phyloP scores from a whole-genome alignment of 2,329 filamentous ascomycete species.

The Grosmannia clavigera region DNA sequence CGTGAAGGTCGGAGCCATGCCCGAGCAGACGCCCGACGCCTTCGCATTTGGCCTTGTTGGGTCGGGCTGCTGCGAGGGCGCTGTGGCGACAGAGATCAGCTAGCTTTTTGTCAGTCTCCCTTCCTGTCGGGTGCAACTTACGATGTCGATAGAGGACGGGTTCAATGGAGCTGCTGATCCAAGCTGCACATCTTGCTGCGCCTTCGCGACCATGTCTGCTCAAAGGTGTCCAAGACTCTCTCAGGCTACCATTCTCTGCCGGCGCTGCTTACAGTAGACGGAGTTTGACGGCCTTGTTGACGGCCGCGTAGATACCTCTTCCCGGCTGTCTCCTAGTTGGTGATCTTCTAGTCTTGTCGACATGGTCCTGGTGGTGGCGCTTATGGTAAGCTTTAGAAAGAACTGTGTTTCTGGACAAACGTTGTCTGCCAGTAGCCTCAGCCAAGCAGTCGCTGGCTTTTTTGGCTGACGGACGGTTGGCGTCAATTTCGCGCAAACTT shows the following conservation, averaged over 20 bases:
- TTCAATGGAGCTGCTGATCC: too few relatives aligned
- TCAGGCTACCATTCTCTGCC: too few relatives aligned
- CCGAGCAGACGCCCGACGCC: neutral
- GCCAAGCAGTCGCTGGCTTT: neutral
- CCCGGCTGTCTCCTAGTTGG: slow-evolving; percentile 66
- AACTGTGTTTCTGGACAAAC: neutral
- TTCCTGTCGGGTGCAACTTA: neutral
- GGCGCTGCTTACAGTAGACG: neutral
- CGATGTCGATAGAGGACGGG: neutral
- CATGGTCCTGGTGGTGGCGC: slow-evolving; percentile 91
- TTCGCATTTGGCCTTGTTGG: neutral
- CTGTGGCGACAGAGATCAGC: neutral
- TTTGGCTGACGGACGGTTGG: neutral
- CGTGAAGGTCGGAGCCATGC: neutral
- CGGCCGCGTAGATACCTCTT: slow-evolving; percentile 40
- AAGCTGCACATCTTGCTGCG: neutral
- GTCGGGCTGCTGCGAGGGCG: neutral
- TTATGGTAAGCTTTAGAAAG: slow-evolving; percentile 50
- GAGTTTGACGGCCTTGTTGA: slow-evolving; percentile 25
- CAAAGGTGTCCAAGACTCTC: neutral
- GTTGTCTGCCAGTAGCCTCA: neutral
- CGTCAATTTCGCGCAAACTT: slow-evolving; percentile 7
- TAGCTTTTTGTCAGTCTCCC: neutral
- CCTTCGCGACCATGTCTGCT: neutral
- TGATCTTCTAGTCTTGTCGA: slow-evolving; percentile 64